These are phyloP conservation scores for Fraxinus ornus DNA, from an alignment of 305 asterid genomes.

Conservation along the genomic window DNA sequence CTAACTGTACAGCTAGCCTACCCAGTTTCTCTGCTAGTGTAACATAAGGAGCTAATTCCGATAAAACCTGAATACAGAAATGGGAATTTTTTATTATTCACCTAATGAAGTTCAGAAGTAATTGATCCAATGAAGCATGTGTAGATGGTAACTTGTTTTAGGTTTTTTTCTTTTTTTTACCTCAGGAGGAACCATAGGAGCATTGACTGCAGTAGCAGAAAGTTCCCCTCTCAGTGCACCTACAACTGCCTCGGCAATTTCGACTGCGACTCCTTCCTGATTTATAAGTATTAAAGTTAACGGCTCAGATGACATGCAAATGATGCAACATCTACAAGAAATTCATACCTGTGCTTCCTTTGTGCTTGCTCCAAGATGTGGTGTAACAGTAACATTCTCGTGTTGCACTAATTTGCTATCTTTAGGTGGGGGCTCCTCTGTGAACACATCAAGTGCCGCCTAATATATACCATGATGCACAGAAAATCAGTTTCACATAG, in stretches of 20 bases:
- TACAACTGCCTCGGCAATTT: slow-evolving; percentile 96
- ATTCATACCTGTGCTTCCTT: slow-evolving; percentile 86
- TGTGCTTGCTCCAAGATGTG: slow-evolving; percentile 99
- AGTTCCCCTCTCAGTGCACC: slow-evolving; percentile 93
- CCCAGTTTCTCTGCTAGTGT: slow-evolving; percentile 88
- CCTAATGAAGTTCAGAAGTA: not conserved
- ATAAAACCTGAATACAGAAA: slow-evolving; percentile 56
- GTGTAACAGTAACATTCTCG: slow-evolving; percentile 81
- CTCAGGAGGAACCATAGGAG: slow-evolving; percentile 98
- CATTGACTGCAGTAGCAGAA: slow-evolving; percentile 94
- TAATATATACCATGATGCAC: slow-evolving; percentile 25
- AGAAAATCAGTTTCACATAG: slow-evolving; percentile 17
- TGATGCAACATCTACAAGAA: not conserved
- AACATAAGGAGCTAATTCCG: slow-evolving; percentile 82
- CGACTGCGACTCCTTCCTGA: slow-evolving; percentile 97
- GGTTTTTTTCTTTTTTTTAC: slow-evolving; percentile 23
- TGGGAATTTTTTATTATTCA: slow-evolving; percentile 3
- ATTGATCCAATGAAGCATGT: slow-evolving; percentile 6
- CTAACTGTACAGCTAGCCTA: slow-evolving; percentile 76
- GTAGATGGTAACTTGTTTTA: not conserved
- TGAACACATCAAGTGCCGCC: slow-evolving; percentile 95
- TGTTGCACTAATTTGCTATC: slow-evolving; percentile 83
- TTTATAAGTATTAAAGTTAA: slow-evolving; percentile 1
- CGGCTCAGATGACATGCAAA: not conserved
- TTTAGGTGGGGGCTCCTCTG: slow-evolving; percentile 73